phyloP scores from a whole-genome alignment of 148 eudicot species.

The Chenopodium suecicum region DNA sequence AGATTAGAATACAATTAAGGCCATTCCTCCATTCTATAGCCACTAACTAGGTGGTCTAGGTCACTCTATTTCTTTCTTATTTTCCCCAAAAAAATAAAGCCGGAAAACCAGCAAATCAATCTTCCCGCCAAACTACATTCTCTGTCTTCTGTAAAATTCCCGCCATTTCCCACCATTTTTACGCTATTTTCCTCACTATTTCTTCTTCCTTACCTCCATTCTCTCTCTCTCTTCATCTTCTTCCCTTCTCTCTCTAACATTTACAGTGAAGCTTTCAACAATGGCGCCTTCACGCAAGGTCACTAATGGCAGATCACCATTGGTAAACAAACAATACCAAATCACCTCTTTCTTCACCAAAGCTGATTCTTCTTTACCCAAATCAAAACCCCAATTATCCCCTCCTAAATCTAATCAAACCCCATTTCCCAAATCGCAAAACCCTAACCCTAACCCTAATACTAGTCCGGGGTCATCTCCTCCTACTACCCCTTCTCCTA shows the following conservation, averaged over 20 bases:
- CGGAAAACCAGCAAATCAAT: slow-evolving; percentile 4
- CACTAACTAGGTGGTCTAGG: too few relatives aligned
- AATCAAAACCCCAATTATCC: slow-evolving; percentile 21
- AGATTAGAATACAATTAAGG: too few relatives aligned
- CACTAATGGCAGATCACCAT: slow-evolving; percentile 77
- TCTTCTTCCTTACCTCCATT: neutral
- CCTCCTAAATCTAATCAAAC: neutral
- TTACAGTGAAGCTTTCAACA: neutral
- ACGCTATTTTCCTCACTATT: too few relatives aligned
- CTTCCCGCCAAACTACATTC: slow-evolving; percentile 29
- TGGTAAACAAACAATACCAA: slow-evolving; percentile 82
- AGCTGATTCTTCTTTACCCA: slow-evolving; percentile 3
- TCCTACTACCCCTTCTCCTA: slow-evolving; percentile 68
- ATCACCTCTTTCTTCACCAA: slow-evolving; percentile 79
- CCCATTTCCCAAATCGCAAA: slow-evolving; percentile 19
- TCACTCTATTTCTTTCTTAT: too few relatives aligned
- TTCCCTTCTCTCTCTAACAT: neutral
- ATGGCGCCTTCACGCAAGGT: slow-evolving; percentile 64
- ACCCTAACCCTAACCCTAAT: slow-evolving; percentile 36
- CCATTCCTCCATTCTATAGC: too few relatives aligned
- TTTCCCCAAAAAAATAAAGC: neutral
- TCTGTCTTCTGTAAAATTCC: neutral
- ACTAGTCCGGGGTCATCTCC: slow-evolving; percentile 32
- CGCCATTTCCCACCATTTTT: neutral
- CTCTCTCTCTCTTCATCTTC: neutral